A percentile compares a stretch with the other conserved stretches of the same genome.
phyloP scores from a whole-genome alignment of 768 basidiomycete species.

The Rhizopogon roseolus region DNA sequence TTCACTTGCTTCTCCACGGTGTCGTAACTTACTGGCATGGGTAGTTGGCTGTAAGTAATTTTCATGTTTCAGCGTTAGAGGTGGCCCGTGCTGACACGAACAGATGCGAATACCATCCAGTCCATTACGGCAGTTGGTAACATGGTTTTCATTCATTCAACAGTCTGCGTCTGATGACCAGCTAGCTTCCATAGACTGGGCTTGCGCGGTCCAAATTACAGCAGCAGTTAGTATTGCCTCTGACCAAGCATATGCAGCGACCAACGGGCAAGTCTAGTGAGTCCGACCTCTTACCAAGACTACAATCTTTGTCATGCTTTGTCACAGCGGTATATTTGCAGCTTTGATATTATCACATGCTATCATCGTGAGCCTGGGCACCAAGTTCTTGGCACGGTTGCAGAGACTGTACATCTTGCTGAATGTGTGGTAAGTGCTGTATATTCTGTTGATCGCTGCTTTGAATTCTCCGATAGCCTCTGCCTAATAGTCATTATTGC shows the following conservation, averaged over 20 bases:
- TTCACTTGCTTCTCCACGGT: conserved; percentile 35
- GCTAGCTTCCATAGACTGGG: conserved; percentile 58
- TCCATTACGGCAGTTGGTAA: conserved; percentile 34
- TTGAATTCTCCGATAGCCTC: not conserved
- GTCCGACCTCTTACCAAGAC: conserved; percentile 8
- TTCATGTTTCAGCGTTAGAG: not conserved
- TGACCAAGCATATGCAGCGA: conserved; percentile 34
- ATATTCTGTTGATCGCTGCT: not conserved
- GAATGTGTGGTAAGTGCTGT: conserved; percentile 30
- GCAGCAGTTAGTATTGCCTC: conserved; percentile 41
- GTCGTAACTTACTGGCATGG: conserved; percentile 45
- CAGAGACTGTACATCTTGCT: conserved; percentile 46
- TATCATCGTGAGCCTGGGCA: conserved; percentile 59
- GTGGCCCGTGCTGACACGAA: not conserved
- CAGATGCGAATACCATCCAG: conserved; percentile 46
- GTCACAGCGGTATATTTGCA: conserved; percentile 55
- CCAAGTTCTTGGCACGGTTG: conserved; percentile 55
- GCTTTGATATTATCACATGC: conserved; percentile 59
- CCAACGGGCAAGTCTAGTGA: conserved; percentile 41
- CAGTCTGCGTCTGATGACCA: not conserved
- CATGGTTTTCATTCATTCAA: not conserved
- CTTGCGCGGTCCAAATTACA: conserved; percentile 52
- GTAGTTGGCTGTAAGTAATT: conserved; percentile 43
- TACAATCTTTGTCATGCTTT: conserved; percentile 22
- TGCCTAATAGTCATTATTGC: conserved; percentile 33